Base-by-base conservation (phyloP, 352 stramenopile genomes). In the Globisporangium irregulare region DNA sequence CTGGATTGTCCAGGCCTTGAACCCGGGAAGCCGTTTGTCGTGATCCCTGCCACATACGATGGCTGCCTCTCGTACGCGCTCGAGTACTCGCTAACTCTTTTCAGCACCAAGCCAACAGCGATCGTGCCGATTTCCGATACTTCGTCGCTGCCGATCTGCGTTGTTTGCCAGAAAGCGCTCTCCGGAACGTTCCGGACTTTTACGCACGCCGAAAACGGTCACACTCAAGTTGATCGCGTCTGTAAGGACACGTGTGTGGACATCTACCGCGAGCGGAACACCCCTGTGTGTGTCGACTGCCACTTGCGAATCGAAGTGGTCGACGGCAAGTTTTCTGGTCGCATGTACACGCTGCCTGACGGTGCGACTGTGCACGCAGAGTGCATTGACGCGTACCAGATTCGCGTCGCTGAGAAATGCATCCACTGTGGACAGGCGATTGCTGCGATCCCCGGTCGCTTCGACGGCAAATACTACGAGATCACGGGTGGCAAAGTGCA, bases 371-470 rank as follows among this genome's bases (percentile, higher is more conserved):
- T 93, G 36, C 87, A 95, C 64, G 86, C 83, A 34, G 87, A 95
- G 67, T 95, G 87, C 59, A 91, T 95, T 57, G 87, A 94, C 63
- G 85, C 82, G n/a, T 95, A 95, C 63, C 86, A 89, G 66, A 90
- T 94, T 38, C 83, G 82, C 54, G 86, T 80, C 24, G 84, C 86
- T 4, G 86, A 95, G 55, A 93, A 92, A 58, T 95, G 87, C 55
- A 73, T 84, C 27, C 87, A 94, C 67, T 95, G 87, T 62, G 83
- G 86, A 2, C 71, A 92, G 53, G 86, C 87, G 4, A 92, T 95
- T 68, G 82, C 84, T 27, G 79, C 85, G 34, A 92, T 95, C 51
- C 74, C 85, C 15, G 86, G 85, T 8, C 76, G 68, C 27, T 95
- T 95, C 64, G 85, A 93, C 54, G 87, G 87, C 41, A 89, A 89